Percentiles rank a stretch among this genome's conserved stretches.
Conservation (phyloP, 169 alveolate species). For the Eimeria sp. region DNA sequence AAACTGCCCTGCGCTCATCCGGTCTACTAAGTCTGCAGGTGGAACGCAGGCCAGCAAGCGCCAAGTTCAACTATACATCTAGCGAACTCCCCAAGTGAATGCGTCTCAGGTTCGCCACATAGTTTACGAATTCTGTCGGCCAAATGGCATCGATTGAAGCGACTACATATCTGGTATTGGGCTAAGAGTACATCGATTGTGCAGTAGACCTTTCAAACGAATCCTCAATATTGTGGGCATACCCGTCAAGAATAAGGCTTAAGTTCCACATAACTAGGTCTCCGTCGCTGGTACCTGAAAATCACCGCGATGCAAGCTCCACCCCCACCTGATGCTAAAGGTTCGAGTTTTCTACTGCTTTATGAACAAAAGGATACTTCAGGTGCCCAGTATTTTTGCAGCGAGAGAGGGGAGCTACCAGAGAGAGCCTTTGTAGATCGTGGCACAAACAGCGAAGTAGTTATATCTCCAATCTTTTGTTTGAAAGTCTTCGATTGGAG, state of each 20-base stretch:
- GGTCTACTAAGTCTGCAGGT: slow-evolving; percentile 89
- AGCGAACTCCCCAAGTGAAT: neutral
- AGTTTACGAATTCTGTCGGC: neutral
- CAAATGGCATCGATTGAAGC: neutral
- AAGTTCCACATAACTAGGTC: slow-evolving; percentile 94
- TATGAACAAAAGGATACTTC: neutral
- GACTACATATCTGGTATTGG: neutral
- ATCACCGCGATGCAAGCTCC: neutral
- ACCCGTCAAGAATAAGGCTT: slow-evolving; percentile 93
- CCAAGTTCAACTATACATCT: neutral
- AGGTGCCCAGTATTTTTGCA: neutral
- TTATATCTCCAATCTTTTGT: slow-evolving; percentile 90
- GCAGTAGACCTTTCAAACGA: neutral
- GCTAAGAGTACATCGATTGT: neutral
- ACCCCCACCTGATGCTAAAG: neutral
- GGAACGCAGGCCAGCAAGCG: neutral
- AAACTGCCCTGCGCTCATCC: slow-evolving; percentile 93
- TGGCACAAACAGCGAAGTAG: slow-evolving; percentile 93
- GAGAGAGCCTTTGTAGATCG: slow-evolving; percentile 87
- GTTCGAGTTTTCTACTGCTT: neutral
- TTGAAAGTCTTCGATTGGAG: slow-evolving; percentile 84
- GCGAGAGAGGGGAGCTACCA: slow-evolving; percentile 7
- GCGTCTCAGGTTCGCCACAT: neutral
- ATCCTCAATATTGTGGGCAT: neutral
- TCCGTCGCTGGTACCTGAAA: slow-evolving; percentile 93